Conservation (phyloP, 2,329 filamentous ascomycete genomes). For the Stagonosporopsis rhizophila region DNA sequence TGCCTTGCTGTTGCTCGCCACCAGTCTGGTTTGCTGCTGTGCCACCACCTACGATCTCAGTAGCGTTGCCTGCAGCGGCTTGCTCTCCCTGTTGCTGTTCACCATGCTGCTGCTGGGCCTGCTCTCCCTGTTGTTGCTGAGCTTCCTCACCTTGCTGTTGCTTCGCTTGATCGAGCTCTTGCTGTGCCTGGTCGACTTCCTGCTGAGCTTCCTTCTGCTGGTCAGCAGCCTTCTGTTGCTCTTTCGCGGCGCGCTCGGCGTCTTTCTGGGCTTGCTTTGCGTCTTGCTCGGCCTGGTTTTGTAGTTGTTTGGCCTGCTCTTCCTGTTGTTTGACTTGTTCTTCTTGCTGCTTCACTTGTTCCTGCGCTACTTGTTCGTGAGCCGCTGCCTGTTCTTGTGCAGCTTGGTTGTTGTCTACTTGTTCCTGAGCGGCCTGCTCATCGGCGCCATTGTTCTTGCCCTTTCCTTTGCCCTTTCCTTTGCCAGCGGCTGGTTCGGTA, state of each 20-base stretch:
- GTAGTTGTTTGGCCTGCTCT: conserved; percentile 6
- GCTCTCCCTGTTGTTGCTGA: not conserved
- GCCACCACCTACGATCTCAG: conserved; percentile 5
- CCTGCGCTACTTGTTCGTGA: not conserved
- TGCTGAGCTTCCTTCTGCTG: conserved; percentile 12
- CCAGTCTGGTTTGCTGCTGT: conserved; percentile 10
- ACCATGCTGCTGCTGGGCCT: not conserved
- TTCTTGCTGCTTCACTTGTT: not conserved
- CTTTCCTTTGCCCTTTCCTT: conserved; percentile 3
- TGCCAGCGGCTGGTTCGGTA: not conserved
- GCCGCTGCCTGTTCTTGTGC: conserved; percentile 2
- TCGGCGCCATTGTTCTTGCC: conserved; percentile 20
- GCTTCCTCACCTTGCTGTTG: conserved; percentile 6
- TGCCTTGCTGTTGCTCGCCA: conserved; percentile 3
- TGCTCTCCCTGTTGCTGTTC: conserved; percentile 7
- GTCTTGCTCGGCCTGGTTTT: conserved; percentile 9
- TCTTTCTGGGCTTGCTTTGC: conserved; percentile 17
- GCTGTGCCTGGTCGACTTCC: conserved; percentile 9
- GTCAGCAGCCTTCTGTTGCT: conserved; percentile 11
- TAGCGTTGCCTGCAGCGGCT: conserved; percentile 10
- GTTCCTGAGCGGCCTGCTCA: conserved; percentile 3
- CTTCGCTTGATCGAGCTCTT: conserved; percentile 8
- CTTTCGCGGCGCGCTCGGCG: conserved; percentile 8
- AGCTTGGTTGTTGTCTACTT: not conserved
- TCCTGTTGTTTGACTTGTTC: conserved; percentile 5